These are phyloP conservation scores for Rhodotorula diobovata DNA, from an alignment of 768 basidiomycete species.

Conservation along the genomic window DNA sequence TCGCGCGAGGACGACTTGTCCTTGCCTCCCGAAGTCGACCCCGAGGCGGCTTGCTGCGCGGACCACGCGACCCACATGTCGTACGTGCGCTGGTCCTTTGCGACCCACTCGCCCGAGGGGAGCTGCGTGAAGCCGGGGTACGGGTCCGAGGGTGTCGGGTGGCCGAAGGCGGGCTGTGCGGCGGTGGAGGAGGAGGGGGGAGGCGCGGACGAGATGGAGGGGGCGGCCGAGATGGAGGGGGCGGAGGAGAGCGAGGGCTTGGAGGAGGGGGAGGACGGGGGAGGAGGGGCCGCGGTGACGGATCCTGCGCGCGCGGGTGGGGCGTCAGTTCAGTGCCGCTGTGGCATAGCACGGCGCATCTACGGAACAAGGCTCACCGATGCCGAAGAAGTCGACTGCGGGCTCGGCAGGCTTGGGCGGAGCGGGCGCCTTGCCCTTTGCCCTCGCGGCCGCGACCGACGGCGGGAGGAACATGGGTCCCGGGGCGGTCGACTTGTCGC, in stretches of 20 bases:
- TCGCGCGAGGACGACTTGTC: constrained; percentile 16
- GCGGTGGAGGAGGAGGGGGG: neutral
- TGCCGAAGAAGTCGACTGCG: constrained; percentile 43
- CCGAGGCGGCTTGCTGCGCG: neutral
- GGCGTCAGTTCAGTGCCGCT: neutral
- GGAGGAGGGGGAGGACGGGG: neutral
- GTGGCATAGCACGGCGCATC: too few species aligned
- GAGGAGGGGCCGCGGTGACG: neutral
- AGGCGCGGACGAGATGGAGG: constrained; percentile 1
- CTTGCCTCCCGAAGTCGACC: neutral
- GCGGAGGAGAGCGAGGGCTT: neutral
- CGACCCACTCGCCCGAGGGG: constrained; percentile 73
- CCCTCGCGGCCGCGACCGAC: constrained; percentile 21
- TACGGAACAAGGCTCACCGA: constrained; percentile 35
- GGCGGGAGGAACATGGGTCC: constrained; percentile 32
- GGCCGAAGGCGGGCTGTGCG: neutral
- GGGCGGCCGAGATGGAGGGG: constrained; percentile 14
- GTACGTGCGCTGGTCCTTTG: constrained; percentile 57
- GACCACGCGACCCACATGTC: constrained; percentile 22
- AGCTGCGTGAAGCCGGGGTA: constrained; percentile 84
- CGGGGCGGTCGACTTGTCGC: neutral
- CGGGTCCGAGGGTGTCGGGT: constrained; percentile 64
- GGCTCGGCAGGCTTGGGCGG: constrained; percentile 2
- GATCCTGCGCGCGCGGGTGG: neutral
- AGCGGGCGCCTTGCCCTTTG: constrained; percentile 31